phyloP scores from a whole-genome alignment of 306 rosid genomes.

The Canavalia ensiformis region DNA sequence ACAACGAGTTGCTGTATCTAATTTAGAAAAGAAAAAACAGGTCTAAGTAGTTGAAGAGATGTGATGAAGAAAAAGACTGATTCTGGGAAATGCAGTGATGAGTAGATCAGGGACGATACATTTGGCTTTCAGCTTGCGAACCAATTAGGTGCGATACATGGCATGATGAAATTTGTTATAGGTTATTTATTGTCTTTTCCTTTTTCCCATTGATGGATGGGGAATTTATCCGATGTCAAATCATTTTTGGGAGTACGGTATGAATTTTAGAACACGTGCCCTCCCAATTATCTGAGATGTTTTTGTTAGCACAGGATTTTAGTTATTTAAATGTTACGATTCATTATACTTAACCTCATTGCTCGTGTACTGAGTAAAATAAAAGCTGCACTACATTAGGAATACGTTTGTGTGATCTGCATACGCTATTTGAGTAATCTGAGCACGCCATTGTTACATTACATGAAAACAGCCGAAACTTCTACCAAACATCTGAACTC shows the following conservation, averaged over 20 bases:
- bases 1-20: constrained; percentile 72
- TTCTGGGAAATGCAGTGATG: constrained; percentile 38
- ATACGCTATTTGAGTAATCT: neutral
- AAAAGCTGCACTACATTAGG: neutral
- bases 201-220: constrained; percentile 41
- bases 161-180: constrained; percentile 44
- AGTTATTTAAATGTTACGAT: constrained; percentile 31
- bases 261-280: constrained; percentile 53
- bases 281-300: constrained; percentile 30
- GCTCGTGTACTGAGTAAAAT: neutral
- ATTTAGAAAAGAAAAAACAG: constrained; percentile 77
- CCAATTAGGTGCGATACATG: constrained; percentile 27
- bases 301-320: constrained; percentile 22
- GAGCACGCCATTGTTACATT: neutral
- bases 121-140: constrained; percentile 24
- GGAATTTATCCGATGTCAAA: constrained; percentile 44
- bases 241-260: constrained; percentile 56
- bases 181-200: constrained; percentile 37
- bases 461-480: neutral
- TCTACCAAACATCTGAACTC: neutral
- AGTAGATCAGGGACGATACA: constrained; percentile 23
- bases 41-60: constrained; percentile 52
- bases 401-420: neutral
- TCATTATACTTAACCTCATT: constrained; percentile 30
- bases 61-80: constrained; percentile 14